Evolutionary conservation across 805 yeast genomes (phyloP).

Genomic region (Metschnikowia orientalis): DNA sequence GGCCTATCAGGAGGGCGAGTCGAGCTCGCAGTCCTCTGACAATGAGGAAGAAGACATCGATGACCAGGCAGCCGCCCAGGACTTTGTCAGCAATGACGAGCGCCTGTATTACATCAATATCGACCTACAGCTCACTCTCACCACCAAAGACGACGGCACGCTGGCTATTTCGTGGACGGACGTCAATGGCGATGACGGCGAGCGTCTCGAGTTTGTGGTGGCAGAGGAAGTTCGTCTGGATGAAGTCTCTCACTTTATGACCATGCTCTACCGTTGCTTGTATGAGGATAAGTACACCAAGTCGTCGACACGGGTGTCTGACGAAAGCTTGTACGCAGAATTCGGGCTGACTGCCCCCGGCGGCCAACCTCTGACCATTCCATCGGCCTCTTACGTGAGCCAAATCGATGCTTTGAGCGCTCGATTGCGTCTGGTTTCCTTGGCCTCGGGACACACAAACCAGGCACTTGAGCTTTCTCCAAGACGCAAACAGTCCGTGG

Average conservation of each 20-base stretch:
- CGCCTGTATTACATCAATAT: slow-evolving; percentile 66
- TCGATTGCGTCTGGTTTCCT: not conserved
- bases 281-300: slow-evolving; percentile 70
- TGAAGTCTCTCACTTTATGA: slow-evolving; percentile 60
- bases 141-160: slow-evolving; percentile 49
- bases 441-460: not conserved
- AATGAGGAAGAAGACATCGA: slow-evolving; percentile 49
- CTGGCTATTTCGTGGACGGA: slow-evolving; percentile 76
- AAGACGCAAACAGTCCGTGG: too few relatives aligned
- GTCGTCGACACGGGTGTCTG: slow-evolving; percentile 43
- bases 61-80: slow-evolving; percentile 25
- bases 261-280: slow-evolving; percentile 59
- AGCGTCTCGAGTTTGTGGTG: slow-evolving; percentile 73
- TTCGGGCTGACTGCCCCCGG: slow-evolving; percentile 5
- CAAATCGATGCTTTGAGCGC: slow-evolving; percentile 4
- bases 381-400: slow-evolving; percentile 4
- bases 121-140: slow-evolving; percentile 52
- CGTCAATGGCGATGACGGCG: slow-evolving; percentile 80
- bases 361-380: not conserved
- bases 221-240: slow-evolving; percentile 53
- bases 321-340: slow-evolving; percentile 18
- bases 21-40: slow-evolving; percentile 38
- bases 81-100: slow-evolving; percentile 48
- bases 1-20: slow-evolving; percentile 66
- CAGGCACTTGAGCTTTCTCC: not conserved